Evolutionary conservation across 140 eudicot genomes (phyloP), one percentile per base, ranked within the genome.

Genomic region (Erigeron philadelphicus): DNA sequence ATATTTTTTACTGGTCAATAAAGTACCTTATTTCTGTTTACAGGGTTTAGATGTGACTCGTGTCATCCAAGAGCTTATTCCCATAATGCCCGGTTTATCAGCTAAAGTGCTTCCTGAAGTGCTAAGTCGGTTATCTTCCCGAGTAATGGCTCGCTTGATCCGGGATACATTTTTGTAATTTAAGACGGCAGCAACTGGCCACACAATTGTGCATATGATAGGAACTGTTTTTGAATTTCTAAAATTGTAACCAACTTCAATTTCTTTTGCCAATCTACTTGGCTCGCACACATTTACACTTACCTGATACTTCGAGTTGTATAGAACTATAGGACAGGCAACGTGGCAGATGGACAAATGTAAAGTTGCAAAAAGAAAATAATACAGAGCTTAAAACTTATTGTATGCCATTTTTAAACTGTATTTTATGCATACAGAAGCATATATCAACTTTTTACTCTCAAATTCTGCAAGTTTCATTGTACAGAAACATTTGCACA

Each of bases 101-200:
- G 90, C 80, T 23, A 88, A 53, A 43, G 87, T 94, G 61, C 77
- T 89, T 57, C 99, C 99, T 0, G 99, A 94, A 59, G 81, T 94
- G 68, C 54, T 89, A 47, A 86, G 84, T 62, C 76, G 99, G 67
- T 57, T 94, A 76, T 74, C 94, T 16, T 90, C 96, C 62, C 82
- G 99, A 55, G 81, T 94, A 50, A 35, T 82, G 75, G 95, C 99
- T 15, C 90, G 99, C 1, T 11, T 89, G 56, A 72, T 94, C 52
- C 90, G 89, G 41, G 99, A 89, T 70, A 68, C 86, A 10, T 81
- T 93, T 16, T 78, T 87, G 93, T 83, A 79, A 72, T 43, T 41
- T 31, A 25, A 50, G 52, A 44, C 13, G 16, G 49, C 63, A 35
- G 16, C 68, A 73, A 16, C 9, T 10, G 61, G 72, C 76, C 35